Conservation (phyloP, 2,329 filamentous ascomycete genomes). For the Xylaria multiplex region DNA sequence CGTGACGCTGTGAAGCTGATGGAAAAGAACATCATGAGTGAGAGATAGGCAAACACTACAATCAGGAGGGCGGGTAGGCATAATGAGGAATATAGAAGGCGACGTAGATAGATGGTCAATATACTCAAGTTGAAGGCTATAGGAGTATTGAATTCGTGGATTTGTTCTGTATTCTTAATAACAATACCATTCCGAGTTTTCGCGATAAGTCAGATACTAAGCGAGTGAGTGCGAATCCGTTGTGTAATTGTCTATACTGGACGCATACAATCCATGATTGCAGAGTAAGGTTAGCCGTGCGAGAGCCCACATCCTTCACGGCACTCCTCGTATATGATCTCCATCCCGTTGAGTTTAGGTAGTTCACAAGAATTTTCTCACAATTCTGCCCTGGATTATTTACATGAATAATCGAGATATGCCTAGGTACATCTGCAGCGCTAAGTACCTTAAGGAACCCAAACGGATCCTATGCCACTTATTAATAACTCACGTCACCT, state of each 20-base stretch:
- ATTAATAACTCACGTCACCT: neutral
- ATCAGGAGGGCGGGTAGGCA: neutral
- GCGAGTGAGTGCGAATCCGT: neutral
- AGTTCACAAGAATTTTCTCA: neutral
- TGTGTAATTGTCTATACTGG: neutral
- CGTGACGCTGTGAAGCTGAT: slow-evolving; percentile 76
- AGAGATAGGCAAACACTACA: slow-evolving; percentile 30
- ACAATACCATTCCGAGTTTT: neutral
- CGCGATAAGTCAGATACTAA: neutral
- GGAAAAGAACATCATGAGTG: slow-evolving; percentile 72
- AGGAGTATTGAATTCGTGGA: neutral
- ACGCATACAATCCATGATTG: neutral
- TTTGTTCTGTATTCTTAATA: neutral
- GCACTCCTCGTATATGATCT: neutral
- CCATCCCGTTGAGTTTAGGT: neutral
- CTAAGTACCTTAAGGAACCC: neutral
- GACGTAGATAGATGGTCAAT: neutral
- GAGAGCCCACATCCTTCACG: neutral
- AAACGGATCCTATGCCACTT: neutral
- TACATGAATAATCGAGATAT: neutral
- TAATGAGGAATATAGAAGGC: neutral
- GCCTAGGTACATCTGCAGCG: neutral
- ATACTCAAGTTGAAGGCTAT: slow-evolving; percentile 7
- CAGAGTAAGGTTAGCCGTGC: neutral
- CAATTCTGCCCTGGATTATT: neutral